Evolutionary conservation across 306 rosid species (phyloP).

Genomic region (Rosa chinensis): DNA sequence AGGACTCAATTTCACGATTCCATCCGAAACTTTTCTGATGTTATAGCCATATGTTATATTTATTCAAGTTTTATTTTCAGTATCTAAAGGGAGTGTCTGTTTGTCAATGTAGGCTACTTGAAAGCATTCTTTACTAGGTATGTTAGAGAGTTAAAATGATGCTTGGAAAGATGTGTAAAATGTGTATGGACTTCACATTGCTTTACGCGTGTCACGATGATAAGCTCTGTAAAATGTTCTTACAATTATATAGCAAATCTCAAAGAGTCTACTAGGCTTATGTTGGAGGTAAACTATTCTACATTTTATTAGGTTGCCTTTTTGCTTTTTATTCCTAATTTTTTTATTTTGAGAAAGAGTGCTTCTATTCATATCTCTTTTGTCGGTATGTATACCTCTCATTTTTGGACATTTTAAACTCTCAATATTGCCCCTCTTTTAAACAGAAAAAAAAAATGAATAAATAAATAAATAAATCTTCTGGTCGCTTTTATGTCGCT

Average conservation of each 20-base stretch:
- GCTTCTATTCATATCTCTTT: too few species aligned
- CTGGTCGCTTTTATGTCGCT: too few species aligned
- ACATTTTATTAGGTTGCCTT: not conserved
- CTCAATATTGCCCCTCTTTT: too few species aligned
- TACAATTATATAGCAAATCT: slow-evolving; percentile 2
- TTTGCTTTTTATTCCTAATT: not conserved
- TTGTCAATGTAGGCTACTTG: not conserved
- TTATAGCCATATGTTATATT: not conserved
- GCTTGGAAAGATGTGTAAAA: not conserved
- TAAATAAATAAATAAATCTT: too few species aligned
- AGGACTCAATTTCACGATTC: not conserved
- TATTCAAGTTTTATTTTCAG: not conserved
- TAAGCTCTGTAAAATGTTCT: not conserved
- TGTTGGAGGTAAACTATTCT: not conserved
- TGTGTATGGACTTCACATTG: not conserved
- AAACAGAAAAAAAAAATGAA: too few species aligned
- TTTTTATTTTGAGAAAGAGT: too few species aligned
- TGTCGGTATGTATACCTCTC: too few species aligned
- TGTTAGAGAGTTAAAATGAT: not conserved
- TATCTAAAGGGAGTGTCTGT: not conserved
- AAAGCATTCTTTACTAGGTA: slow-evolving; percentile 7
- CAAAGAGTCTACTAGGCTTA: not conserved
- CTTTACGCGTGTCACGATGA: not conserved
- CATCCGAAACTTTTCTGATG: not conserved
- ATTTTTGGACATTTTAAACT: too few species aligned